Evolutionary conservation across 78 protist species (phyloP).

Genomic region (Planoprotostelium fungivorum): DNA sequence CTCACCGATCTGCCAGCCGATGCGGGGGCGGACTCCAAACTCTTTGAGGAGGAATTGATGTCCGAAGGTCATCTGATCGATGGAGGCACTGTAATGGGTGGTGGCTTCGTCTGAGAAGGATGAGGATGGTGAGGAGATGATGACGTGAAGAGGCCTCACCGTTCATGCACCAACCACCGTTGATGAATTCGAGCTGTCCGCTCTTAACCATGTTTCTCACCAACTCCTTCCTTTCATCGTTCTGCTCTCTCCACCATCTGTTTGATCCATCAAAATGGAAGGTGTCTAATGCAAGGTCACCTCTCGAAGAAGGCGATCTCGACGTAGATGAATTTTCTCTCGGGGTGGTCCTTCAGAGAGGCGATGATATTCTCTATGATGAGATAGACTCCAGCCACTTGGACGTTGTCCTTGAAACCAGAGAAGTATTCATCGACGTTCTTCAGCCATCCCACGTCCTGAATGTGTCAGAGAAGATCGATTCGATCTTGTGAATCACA

Average conservation of each 20-base stretch:
- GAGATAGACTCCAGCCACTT: constrained; percentile 58
- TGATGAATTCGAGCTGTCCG: constrained; percentile 80
- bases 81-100: constrained; percentile 65
- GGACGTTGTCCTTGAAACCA: constrained; percentile 64
- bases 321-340: constrained; percentile 80
- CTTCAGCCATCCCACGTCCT: constrained; percentile 89
- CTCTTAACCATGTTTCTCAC: constrained; percentile 45
- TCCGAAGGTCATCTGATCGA: constrained; percentile 56
- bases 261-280: constrained; percentile 86
- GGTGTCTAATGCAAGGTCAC: no score
- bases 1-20: constrained; percentile 56
- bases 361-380: constrained; percentile 49
- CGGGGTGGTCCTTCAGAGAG: constrained; percentile 50
- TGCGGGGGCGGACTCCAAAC: constrained; percentile 31
- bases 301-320: constrained; percentile 75
- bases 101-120: constrained; percentile 60
- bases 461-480: constrained; percentile 14
- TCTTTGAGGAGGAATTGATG: constrained; percentile 45
- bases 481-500: constrained; percentile 4
- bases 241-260: constrained; percentile 42
- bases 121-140: neutral
- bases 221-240: constrained; percentile 11
- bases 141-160: constrained; percentile 67
- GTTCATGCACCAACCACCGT: constrained; percentile 90
- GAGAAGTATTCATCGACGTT: constrained; percentile 84